Evolutionary conservation across 257 asterid genomes (phyloP).

Genomic region (Buddleja alternifolia): DNA sequence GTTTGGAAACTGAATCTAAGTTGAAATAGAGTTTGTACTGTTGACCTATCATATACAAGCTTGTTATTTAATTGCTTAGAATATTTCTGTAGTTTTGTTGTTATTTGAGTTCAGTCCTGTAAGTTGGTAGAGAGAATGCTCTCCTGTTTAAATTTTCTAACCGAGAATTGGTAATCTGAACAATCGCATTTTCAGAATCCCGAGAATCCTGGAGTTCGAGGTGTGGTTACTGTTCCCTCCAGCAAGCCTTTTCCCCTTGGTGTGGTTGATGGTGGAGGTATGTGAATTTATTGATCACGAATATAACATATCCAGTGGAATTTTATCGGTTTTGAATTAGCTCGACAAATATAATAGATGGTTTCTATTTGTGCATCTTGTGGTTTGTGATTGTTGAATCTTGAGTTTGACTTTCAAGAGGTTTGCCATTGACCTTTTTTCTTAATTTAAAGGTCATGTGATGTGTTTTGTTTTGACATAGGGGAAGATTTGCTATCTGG

Average conservation of each 20-base stretch:
- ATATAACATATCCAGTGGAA: not conserved
- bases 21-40: no score
- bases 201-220: slow-evolving; percentile 67
- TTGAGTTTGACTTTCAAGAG: slow-evolving; percentile 12
- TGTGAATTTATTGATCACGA: not conserved
- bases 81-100: not conserved
- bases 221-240: slow-evolving; percentile 59
- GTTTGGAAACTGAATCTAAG: no score
- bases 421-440: not conserved
- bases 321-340: not conserved
- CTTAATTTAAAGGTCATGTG: not conserved
- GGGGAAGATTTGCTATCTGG: slow-evolving; percentile 61
- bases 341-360: not conserved
- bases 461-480: slow-evolving; percentile 22
- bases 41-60: no score
- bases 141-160: not conserved
- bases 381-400: not conserved
- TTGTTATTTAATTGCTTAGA: not conserved
- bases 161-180: not conserved
- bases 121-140: not conserved
- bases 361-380: not conserved
- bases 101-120: not conserved
- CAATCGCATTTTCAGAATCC: slow-evolving; percentile 40
- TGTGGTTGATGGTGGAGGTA: slow-evolving; percentile 66
- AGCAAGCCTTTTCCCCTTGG: slow-evolving; percentile 80